Base-by-base conservation (phyloP, 2,329 filamentous ascomycete species). In the Pyrenochaeta sp. region DNA sequence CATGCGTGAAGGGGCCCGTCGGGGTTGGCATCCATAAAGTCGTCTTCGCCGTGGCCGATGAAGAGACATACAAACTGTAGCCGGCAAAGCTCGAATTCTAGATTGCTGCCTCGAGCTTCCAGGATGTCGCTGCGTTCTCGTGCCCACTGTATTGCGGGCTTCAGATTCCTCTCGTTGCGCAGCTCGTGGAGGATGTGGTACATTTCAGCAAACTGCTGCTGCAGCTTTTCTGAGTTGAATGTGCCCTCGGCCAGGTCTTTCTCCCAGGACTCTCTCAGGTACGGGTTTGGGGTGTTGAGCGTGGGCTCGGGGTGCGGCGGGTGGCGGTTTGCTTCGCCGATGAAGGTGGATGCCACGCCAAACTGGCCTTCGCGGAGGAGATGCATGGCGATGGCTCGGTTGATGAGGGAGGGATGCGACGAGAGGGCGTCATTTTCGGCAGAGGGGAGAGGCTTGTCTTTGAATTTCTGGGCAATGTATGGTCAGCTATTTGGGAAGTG, bases 321-420 rank as follows among this genome's bases (percentile, higher is more conserved):
- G 54, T 79, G 77, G 20, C 79, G 73, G 48, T 80, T 77, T 27
- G 84, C 85, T 79, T 98, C 95, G 12, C 84, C 80, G 43, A 97
- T 85, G 66, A 99, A 97, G 1, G 88, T 92, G 14, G 88, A 87
- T 11, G 94, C 94, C 2, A 97, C 93, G 18, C 83, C 84, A 75
- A 99, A 99, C 71, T 97, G 90, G 43, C 95, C 95, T 78, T 98
- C 94, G 35, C 95, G 90, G 33, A 99, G 84, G 18, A 99, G 84
- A 72, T 99, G 95, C 92, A 98, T 97, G 9, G 91, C 91, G 65
- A 99, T 96, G 6, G 95, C 94, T 51, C 93, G 87, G 77, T 97
- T 96, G 71, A 98, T 91, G 11, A 97, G 82, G 14, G 84, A 81
- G 3, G 90, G 84, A 61, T 96, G 87, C 17, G 88, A 85, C 1